Evolutionary conservation across 176 grass and related monocot species (phyloP), one percentile per base, ranked within the genome.

Genomic region (Raddia distichophylla): DNA sequence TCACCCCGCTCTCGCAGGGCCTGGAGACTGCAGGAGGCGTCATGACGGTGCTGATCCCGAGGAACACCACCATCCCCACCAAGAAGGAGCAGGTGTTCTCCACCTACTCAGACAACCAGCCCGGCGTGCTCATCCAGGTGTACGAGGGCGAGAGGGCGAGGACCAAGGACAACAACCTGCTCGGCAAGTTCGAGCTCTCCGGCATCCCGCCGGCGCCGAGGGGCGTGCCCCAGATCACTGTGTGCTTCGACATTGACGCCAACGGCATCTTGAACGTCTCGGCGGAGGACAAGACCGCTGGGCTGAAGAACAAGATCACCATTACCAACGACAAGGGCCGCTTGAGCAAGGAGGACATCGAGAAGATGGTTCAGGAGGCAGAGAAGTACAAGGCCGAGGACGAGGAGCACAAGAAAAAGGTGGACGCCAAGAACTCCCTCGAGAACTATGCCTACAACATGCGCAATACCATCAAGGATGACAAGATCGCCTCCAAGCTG

Each of bases 81-180:
- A 94, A 97, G 91, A 97, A 97, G 85, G 94, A 94, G 82, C 87
- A 94, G 79, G 91, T 97, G 40, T 97, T 97, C 89, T 92, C 91
- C 34, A 94, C 94, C 76, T 94, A 97, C 80, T 94, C 94, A 1
- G 94, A 94, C 76, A 94, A 94, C 80, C 94, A 97, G 76, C 94
- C 94, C 0, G 91, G 94, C 10, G 91, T 97, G 77, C 85, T 97
- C 6, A 97, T 97, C 78, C 91, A 97, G 75, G 94, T 97, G 32
- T 94, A 97, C n/a, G 94, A 97, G 75, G 91, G 94, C 2, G 94
- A 97, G 76, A 88, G 91, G 18, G 73, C 91, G 0, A 76, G 91
- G 87, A 97, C 94, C 54, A 86, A 71, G 75, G 94, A 97, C 79
- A 94, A 94, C 82, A 94, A 94, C 89, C 51, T 97, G 10, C 88